Conservation (phyloP, 2,329 filamentous ascomycete genomes). For the Aspergillus intermedius region DNA sequence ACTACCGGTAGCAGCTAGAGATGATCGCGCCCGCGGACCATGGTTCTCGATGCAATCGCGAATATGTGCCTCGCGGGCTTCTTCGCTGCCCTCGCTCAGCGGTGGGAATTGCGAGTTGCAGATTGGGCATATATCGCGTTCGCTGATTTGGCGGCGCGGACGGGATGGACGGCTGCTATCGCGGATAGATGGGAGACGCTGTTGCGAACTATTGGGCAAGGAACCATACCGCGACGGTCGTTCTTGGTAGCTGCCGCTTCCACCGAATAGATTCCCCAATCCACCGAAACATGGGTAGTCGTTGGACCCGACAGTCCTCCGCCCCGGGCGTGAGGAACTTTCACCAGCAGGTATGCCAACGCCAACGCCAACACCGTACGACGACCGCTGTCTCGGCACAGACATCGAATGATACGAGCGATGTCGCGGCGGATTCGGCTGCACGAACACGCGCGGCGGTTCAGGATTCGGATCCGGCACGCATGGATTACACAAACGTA, state of each 20-base stretch:
- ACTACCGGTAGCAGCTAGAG: conserved; percentile 1
- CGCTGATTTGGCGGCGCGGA: conserved; percentile 24
- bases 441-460: conserved; percentile 40
- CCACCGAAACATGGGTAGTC: conserved; percentile 13
- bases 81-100: conserved; percentile 30
- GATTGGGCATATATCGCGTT: conserved; percentile 43
- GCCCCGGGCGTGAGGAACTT: conserved; percentile 13
- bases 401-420: conserved; percentile 23
- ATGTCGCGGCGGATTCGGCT: conserved; percentile 15
- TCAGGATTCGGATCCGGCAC: conserved; percentile 62
- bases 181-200: conserved; percentile 3
- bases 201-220: conserved; percentile 3
- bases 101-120: conserved; percentile 37
- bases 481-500: conserved; percentile 66
- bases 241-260: conserved; percentile 11
- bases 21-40: conserved; percentile 16
- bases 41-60: conserved; percentile 39
- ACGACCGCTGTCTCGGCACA: conserved; percentile 4
- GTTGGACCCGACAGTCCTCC: conserved; percentile 21
- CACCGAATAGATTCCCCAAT: conserved; percentile 2
- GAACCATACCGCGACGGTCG: conserved; percentile 12
- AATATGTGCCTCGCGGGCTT: conserved; percentile 41
- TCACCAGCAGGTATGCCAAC: not conserved
- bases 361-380: conserved; percentile 5
- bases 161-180: conserved; percentile 2